Base-by-base conservation (phyloP, 1,284 basidiomycete genomes). In the Vanrija humicola region DNA sequence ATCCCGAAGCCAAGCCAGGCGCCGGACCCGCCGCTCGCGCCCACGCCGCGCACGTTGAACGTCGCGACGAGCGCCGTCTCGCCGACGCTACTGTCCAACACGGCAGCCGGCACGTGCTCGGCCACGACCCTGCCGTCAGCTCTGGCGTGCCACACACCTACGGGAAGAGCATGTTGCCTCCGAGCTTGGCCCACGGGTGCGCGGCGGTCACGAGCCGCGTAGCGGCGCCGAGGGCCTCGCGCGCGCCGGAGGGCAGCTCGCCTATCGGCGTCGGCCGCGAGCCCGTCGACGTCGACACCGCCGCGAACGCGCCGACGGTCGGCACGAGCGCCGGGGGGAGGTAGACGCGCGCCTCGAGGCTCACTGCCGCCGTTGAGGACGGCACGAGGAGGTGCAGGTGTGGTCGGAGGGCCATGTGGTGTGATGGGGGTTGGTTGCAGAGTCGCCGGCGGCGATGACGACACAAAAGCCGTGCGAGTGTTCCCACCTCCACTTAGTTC, bases 121-220 rank as follows among this genome's bases (percentile, higher is more conserved):
- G 67, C 50, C 14, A 72, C 56, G 10, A 68, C 65, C 1, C 70
- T 72, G 50, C 12, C 3, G 44, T 56, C 21, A 56, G 50, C 40
- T 23, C 18, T 25, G 25, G 10, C 15, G 29, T 19, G 12, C 12
- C 14, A 25, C 6, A 3, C 3, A 68, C 70, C 56, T 50, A 73
- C 73, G 73, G 71, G 46, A 71, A 70, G 19, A 68, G 58, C 64
- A 69, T 67, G 51, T 68, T 70, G 6, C 73, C 73, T 5, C 73
- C 73, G 3, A 75, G 46, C 40, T 65, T 64, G 0, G 61, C 61
- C 68, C 69, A 75, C 6, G 73, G 73, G 55, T 75, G 73, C 16
- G 65, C 63, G 43, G 63, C 72, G 1, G 62, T 64, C n/a, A 74
- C 62, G 5, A 74, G 23, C 6, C 34, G 34, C 47, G 61, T 55